Evolutionary conservation across 805 yeast species (phyloP), one percentile per base, ranked within the genome.

Genomic region (Barnettozyma botsteinii): DNA sequence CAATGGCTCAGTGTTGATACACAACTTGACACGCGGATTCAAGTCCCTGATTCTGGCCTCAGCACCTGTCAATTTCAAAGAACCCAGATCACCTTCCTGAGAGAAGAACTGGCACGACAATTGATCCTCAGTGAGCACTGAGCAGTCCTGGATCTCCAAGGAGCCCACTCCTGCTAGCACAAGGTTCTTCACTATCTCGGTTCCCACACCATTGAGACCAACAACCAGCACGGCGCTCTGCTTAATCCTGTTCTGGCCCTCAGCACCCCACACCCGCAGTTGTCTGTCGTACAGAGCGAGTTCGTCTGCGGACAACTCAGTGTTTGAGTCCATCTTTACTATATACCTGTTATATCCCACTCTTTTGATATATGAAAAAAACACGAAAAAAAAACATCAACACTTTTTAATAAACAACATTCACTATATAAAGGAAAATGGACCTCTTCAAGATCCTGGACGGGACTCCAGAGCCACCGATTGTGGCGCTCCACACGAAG

Each of bases 231-330:
- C 70, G 33, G 73, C 73, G 7, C 96, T 81, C 15, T 79, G 74
- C 27, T 93, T 72, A 67, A 91, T 75, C 32, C 75, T 59, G 30
- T 77, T 70, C 59, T 91, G 98, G 4, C 97, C 95, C 24, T 85
- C 94, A 56, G 93, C 69, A 2, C 98, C 98, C 98, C 98, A 91
- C 17, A 91, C 70, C 47, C 98, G 66, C 47, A 91, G 89, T 62
- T 91, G 98, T 43, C 98, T 75, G 61, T 91, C 98, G 57, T 91
- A 91, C 18, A 91, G 71, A 1, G 94, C 96, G 42, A 89, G 77
- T 57, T 89, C 97, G 53, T 88, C 96, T 62, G 64, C 65, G 23
- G 55, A 52, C 29, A 66, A 49, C 22, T 52, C 54, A 6, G 42
- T n/a, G n/a, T n/a, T n/a, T n/a, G n/a, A n/a, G n/a, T n/a, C n/a